These are phyloP conservation scores for Ramaria sp. DNA, from an alignment of 768 basidiomycete genomes.

Conservation along the genomic window DNA sequence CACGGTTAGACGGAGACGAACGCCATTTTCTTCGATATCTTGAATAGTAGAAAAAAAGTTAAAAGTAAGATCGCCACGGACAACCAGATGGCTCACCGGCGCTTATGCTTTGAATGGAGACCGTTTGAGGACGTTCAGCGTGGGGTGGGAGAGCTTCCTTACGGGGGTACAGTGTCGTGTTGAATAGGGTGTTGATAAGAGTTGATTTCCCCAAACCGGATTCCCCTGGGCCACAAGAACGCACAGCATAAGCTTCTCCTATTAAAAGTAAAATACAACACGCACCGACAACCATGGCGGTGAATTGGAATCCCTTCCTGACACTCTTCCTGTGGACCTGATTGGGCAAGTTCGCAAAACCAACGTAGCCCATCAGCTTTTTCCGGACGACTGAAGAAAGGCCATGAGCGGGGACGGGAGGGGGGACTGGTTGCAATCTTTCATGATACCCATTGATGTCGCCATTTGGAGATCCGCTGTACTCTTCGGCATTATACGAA, in stretches of 20 bases:
- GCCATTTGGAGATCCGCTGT: not conserved
- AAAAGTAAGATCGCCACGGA: conserved; percentile 13
- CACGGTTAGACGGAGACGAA: conserved; percentile 90
- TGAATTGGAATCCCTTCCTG: conserved; percentile 98
- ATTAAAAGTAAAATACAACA: conserved; percentile 16
- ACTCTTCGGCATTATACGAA: not conserved
- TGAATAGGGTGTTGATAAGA: conserved; percentile 97
- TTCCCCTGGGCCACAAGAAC: conserved; percentile 50
- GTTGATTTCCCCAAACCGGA: conserved; percentile 99
- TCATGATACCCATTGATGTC: not conserved
- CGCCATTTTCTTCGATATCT: conserved; percentile 99
- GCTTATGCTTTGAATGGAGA: conserved; percentile 96
- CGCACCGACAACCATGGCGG: conserved; percentile 97
- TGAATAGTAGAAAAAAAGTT: conserved; percentile 13
- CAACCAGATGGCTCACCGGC: conserved; percentile 53
- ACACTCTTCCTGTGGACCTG: conserved; percentile 99
- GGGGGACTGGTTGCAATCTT: not conserved
- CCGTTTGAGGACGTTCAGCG: conserved; percentile 82
- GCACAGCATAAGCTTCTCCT: not conserved
- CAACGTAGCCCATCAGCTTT: conserved; percentile 92
- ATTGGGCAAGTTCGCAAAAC: conserved; percentile 97
- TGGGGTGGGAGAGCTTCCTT: conserved; percentile 80
- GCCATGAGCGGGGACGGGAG: not conserved
- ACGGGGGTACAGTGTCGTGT: conserved; percentile 86
- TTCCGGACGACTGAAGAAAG: conserved; percentile 47